These are phyloP conservation scores for Lichina pygmaea DNA, from an alignment of 495 filamentous ascomycete species.

Conservation along the genomic window DNA sequence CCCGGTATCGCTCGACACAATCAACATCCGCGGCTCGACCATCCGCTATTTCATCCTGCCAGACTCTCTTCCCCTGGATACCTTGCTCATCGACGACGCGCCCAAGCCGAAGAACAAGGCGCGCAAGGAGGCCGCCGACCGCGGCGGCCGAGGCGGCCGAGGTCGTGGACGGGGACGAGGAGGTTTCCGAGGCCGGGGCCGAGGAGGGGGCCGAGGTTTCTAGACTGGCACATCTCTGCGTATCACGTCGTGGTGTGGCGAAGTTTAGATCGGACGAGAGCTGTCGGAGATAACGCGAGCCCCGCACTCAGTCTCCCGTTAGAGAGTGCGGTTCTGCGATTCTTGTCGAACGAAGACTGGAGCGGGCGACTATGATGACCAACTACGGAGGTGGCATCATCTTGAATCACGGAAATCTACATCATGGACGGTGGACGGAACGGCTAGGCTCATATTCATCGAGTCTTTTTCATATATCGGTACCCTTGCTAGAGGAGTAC, in stretches of 20 bases:
- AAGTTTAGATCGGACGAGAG: not conserved
- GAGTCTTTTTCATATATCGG: too few species aligned
- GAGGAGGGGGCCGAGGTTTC: conserved; percentile 15
- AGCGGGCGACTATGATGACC: too few species aligned
- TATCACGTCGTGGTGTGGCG: not conserved
- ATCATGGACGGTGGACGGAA: too few species aligned
- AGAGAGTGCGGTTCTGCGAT: too few species aligned
- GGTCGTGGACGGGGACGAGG: conserved; percentile 28
- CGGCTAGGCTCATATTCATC: too few species aligned
- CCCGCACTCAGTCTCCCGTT: too few species aligned
- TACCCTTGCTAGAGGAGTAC: too few species aligned
- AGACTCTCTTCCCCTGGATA: conserved; percentile 81
- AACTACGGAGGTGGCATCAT: too few species aligned
- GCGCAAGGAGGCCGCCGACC: conserved; percentile 57
- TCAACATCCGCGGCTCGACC: conserved; percentile 82
- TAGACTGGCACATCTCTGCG: conserved; percentile 7
- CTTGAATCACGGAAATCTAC: too few species aligned
- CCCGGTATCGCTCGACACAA: conserved; percentile 66
- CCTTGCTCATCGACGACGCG: conserved; percentile 79
- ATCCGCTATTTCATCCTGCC: conserved; percentile 88
- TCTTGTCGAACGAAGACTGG: too few species aligned
- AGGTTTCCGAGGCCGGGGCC: conserved; percentile 22
- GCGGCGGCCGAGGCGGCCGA: conserved; percentile 27
- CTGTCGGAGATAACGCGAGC: too few species aligned
- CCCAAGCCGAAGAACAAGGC: conserved; percentile 99